These are phyloP conservation scores for Psilocybe mexicana DNA, from an alignment of 1,284 basidiomycete genomes.

Conservation along the genomic window DNA sequence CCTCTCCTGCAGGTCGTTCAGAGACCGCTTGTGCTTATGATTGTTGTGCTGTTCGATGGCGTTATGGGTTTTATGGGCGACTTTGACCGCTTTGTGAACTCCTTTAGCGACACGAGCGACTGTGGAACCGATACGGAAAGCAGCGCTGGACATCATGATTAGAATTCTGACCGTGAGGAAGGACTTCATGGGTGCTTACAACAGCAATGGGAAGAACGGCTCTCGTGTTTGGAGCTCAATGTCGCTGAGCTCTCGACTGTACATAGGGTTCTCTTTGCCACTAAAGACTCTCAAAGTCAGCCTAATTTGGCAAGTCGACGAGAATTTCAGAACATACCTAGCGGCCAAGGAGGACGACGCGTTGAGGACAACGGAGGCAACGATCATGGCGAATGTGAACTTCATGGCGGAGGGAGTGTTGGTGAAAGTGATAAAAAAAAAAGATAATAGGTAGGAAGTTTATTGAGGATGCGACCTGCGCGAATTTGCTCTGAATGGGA, in stretches of 20 bases:
- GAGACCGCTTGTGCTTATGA: not conserved
- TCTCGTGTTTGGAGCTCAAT: slow-evolving; percentile 7
- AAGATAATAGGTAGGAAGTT: not conserved
- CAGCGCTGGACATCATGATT: not conserved
- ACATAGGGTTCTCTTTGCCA: not conserved
- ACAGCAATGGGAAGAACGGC: slow-evolving; percentile 4
- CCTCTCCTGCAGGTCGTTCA: not conserved
- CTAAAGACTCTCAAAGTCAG: not conserved
- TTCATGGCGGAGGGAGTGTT: not conserved
- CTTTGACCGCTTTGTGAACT: not conserved
- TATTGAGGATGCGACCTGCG: slow-evolving; percentile 9
- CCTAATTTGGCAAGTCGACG: too few relatives aligned
- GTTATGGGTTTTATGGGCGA: not conserved
- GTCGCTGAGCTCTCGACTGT: slow-evolving; percentile 6
- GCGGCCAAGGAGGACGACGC: not conserved
- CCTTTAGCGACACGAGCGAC: not conserved
- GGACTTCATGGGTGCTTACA: not conserved
- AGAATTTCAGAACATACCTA: not conserved
- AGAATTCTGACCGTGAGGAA: not conserved
- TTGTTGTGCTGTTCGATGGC: not conserved
- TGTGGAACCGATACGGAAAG: slow-evolving; percentile 1
- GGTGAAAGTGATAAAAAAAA: not conserved
- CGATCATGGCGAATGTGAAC: not conserved
- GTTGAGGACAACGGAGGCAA: not conserved
- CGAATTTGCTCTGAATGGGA: not conserved